phyloP scores from a whole-genome alignment of 2,329 filamentous ascomycete genomes.

The Diplodia scrobiculata region DNA sequence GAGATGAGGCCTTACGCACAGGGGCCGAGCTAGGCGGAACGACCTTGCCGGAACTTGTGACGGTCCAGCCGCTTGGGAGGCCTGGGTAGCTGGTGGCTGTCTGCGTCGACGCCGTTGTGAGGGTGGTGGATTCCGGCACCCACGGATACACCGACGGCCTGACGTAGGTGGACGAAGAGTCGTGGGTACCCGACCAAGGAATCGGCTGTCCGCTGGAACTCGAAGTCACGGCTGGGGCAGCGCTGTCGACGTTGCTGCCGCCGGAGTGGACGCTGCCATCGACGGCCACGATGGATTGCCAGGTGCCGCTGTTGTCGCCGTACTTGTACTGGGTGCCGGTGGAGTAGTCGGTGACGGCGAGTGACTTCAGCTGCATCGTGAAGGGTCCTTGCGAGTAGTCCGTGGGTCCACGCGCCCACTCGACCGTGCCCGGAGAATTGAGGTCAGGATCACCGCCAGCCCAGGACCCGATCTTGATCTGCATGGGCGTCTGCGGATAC shows the following conservation, averaged over 20 bases:
- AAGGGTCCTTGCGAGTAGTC: conserved; percentile 84
- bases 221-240: conserved; percentile 64
- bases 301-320: conserved; percentile 73
- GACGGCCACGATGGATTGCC: conserved; percentile 79
- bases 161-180: conserved; percentile 56
- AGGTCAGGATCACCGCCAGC: conserved; percentile 85
- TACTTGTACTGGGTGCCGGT: conserved; percentile 86
- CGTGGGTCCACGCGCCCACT: conserved; percentile 84
- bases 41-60: conserved; percentile 77
- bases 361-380: conserved; percentile 76
- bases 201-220: conserved; percentile 65
- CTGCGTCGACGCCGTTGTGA: conserved; percentile 52
- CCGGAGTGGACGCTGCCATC: conserved; percentile 72
- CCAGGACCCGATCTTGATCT: conserved; percentile 90
- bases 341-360: conserved; percentile 86
- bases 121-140: conserved; percentile 59
- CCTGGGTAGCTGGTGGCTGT: conserved; percentile 54
- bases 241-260: conserved; percentile 55
- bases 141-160: conserved; percentile 62
- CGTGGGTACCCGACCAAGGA: conserved; percentile 66
- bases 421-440: conserved; percentile 78
- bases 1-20: conserved; percentile 62
- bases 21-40: conserved; percentile 69
- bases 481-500: conserved; percentile 95
- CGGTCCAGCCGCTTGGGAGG: conserved; percentile 79